Evolutionary conservation across 495 filamentous ascomycete genomes (phyloP).

Genomic region (Trichoderma parareesei): DNA sequence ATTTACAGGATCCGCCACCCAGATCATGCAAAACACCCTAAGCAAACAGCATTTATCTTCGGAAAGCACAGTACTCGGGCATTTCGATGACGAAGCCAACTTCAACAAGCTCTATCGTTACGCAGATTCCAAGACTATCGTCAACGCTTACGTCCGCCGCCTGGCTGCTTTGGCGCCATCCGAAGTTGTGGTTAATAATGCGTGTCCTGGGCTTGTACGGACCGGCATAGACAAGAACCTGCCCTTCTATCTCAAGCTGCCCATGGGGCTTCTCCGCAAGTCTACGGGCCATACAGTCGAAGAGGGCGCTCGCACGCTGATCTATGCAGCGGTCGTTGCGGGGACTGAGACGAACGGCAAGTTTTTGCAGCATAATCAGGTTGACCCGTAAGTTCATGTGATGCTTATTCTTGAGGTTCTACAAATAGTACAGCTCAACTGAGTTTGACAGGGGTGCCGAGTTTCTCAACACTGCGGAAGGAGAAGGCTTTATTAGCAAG

Average conservation of each 20-base stretch:
- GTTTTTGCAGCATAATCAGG: slow-evolving; percentile 1
- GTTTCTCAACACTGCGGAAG: neutral
- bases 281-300: slow-evolving; percentile 1
- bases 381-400: neutral
- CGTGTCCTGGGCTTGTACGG: neutral
- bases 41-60: neutral
- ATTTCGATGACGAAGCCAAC: neutral
- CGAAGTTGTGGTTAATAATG: neutral
- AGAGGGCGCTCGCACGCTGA: neutral
- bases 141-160: slow-evolving; percentile 13
- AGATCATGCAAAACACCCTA: slow-evolving; percentile 20
- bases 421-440: neutral
- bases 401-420: neutral
- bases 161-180: slow-evolving; percentile 9
- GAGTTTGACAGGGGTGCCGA: neutral
- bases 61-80: neutral
- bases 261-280: neutral
- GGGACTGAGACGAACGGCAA: neutral
- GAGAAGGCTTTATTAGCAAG: neutral
- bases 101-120: slow-evolving; percentile 11
- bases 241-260: neutral
- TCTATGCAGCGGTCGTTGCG: neutral
- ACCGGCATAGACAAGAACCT: neutral
- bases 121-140: slow-evolving; percentile 12
- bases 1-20: slow-evolving; percentile 17